Evolutionary conservation across 2,329 filamentous ascomycete species (phyloP).

Genomic region (Tolypocladium ovalisporum): DNA sequence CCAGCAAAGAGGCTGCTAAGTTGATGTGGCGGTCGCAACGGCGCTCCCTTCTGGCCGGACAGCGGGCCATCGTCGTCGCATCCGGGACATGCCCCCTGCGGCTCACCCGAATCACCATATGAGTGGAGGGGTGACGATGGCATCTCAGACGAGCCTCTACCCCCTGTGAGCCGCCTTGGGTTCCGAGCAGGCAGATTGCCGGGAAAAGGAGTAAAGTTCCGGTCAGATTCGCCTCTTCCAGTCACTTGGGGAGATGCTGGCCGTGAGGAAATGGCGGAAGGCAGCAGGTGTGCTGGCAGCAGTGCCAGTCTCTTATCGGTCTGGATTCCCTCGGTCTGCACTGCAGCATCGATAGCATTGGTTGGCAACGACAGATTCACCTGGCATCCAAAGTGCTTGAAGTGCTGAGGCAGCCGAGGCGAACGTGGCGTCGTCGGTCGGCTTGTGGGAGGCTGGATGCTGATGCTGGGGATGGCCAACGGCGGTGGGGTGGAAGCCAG

Average conservation of each 20-base stretch:
- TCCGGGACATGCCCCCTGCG: slow-evolving; percentile 58
- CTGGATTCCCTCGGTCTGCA: slow-evolving; percentile 88
- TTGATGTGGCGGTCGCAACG: slow-evolving; percentile 58
- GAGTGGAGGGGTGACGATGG: slow-evolving; percentile 35
- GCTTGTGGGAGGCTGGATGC: slow-evolving; percentile 79
- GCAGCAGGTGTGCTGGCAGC: slow-evolving; percentile 67
- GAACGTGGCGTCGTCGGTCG: slow-evolving; percentile 69
- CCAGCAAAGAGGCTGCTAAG: slow-evolving; percentile 81
- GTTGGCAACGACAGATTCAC: slow-evolving; percentile 33
- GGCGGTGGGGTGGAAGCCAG: slow-evolving; percentile 24
- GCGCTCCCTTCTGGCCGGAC: slow-evolving; percentile 40
- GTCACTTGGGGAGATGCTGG: slow-evolving; percentile 41
- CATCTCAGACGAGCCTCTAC: slow-evolving; percentile 34
- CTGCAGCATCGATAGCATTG: slow-evolving; percentile 21
- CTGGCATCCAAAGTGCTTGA: slow-evolving; percentile 76
- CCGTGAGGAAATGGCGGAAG: slow-evolving; percentile 59
- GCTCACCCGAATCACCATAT: slow-evolving; percentile 25
- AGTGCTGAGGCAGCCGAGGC: slow-evolving; percentile 66
- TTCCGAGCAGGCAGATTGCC: slow-evolving; percentile 47
- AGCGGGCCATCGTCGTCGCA: slow-evolving; percentile 74
- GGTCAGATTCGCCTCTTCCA: slow-evolving; percentile 16
- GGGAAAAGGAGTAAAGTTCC: slow-evolving; percentile 41
- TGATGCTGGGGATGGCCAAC: slow-evolving; percentile 69
- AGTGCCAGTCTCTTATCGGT: slow-evolving; percentile 67
- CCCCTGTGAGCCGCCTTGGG: slow-evolving; percentile 41